phyloP scores from a whole-genome alignment of 345 rosid species.

The Populus ilicifolia region DNA sequence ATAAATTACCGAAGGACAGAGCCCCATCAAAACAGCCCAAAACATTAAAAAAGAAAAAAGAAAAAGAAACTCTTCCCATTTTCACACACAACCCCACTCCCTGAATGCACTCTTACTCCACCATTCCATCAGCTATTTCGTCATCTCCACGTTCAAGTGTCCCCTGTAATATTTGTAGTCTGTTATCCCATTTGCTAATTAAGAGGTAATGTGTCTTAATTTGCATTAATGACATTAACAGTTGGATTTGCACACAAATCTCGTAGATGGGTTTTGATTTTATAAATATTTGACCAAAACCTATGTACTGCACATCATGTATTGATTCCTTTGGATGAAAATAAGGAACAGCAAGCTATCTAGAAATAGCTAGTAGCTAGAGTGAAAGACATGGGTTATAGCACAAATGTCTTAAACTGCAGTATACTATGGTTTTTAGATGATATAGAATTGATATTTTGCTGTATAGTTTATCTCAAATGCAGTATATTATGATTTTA shows the following conservation, averaged over 20 bases:
- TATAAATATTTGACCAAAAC: not conserved
- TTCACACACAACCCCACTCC: conserved; percentile 49
- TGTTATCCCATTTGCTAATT: not conserved
- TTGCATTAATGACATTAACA: conserved; percentile 10
- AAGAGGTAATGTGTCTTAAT: not conserved
- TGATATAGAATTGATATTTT: too few species aligned
- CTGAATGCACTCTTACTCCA: conserved; percentile 67
- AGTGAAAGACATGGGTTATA: too few species aligned
- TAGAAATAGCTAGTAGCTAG: too few species aligned
- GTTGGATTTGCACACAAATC: not conserved
- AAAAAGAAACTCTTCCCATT: conserved; percentile 27
- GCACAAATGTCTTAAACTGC: too few species aligned
- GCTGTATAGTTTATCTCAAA: too few species aligned
- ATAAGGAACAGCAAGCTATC: not conserved
- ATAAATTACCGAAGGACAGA: conserved; percentile 31
- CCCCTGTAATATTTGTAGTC: conserved; percentile 11
- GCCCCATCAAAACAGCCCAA: not conserved
- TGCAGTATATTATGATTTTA: too few species aligned
- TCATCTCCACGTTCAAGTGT: conserved; percentile 59
- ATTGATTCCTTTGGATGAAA: not conserved
- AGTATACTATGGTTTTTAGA: too few species aligned
- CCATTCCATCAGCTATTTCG: conserved; percentile 66
- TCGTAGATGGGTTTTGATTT: not conserved
- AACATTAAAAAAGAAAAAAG: not conserved
- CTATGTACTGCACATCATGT: not conserved